These are phyloP conservation scores for Penicillium fuscoglaucum DNA, from an alignment of 2,329 filamentous ascomycete genomes.

Conservation along the genomic window DNA sequence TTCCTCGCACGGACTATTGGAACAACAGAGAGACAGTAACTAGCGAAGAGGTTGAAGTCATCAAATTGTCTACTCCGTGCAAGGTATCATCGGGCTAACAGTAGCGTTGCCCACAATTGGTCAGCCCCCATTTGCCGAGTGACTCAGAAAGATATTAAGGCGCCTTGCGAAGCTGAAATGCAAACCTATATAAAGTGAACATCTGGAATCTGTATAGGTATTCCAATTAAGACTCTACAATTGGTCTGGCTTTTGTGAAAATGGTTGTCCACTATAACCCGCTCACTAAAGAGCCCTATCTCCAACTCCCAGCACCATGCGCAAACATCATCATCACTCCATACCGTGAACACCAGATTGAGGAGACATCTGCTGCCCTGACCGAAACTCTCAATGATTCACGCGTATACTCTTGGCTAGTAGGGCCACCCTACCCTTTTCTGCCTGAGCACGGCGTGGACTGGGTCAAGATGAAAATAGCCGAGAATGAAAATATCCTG, in stretches of 20 bases:
- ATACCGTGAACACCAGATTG: conserved; percentile 17
- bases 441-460: conserved; percentile 18
- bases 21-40: neutral
- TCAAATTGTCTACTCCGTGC: neutral
- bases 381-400: conserved; percentile 28
- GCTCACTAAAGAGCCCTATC: conserved; percentile 25
- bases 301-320: conserved; percentile 26
- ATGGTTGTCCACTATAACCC: conserved; percentile 23
- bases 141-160: neutral
- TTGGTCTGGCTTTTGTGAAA: neutral
- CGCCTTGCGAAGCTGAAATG: neutral
- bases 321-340: conserved; percentile 31
- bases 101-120: neutral
- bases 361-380: conserved; percentile 14
- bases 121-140: neutral
- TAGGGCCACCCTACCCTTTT: conserved; percentile 30
- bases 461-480: conserved; percentile 13
- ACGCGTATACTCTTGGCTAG: conserved; percentile 24
- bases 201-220: neutral
- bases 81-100: neutral
- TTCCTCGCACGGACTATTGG: neutral
- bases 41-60: neutral
- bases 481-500: neutral
- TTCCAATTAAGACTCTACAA: neutral
- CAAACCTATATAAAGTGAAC: neutral